A percentile compares a stretch with the other conserved stretches of the same genome.
Conservation (phyloP, 768 basidiomycete genomes). For the Amanita thiersii region DNA sequence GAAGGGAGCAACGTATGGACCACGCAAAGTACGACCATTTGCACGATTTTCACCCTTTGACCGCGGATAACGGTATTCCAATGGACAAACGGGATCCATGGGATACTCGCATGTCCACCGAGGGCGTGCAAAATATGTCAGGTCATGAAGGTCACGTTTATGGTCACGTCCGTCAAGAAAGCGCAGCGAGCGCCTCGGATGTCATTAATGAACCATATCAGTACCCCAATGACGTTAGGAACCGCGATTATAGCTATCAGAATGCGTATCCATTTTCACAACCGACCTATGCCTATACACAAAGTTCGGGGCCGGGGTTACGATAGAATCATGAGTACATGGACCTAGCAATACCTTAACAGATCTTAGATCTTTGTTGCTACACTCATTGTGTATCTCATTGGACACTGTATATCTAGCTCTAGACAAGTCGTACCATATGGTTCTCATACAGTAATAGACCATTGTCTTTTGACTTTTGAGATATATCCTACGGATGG, state of each 20-base stretch:
- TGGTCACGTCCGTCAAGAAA: constrained; percentile 46
- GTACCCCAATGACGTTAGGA: constrained; percentile 33
- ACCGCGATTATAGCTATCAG: constrained; percentile 22
- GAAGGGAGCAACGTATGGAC: constrained; percentile 65
- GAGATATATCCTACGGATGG: too few species aligned
- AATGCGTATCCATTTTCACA: constrained; percentile 23
- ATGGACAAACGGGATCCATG: constrained; percentile 67
- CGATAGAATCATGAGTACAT: too few species aligned
- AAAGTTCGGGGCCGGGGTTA: too few species aligned
- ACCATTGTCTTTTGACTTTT: too few species aligned
- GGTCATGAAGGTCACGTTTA: constrained; percentile 22
- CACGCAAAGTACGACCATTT: constrained; percentile 74
- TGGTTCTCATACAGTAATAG: too few species aligned
- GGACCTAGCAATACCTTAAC: too few species aligned
- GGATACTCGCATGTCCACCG: constrained; percentile 52
- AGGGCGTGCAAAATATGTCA: constrained; percentile 18
- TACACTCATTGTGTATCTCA: too few species aligned
- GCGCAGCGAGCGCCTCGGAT: constrained; percentile 47
- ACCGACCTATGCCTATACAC: constrained; percentile 19
- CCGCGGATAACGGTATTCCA: constrained; percentile 44
- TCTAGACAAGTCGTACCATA: too few species aligned
- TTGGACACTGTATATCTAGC: too few species aligned
- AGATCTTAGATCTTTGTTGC: too few species aligned
- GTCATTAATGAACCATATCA: constrained; percentile 42
- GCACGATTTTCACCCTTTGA: constrained; percentile 49